A percentile compares a stretch with the other conserved stretches of the same genome.
phyloP scores from a whole-genome alignment of 176 grass and related monocot species.

The Lolium rigidum region DNA sequence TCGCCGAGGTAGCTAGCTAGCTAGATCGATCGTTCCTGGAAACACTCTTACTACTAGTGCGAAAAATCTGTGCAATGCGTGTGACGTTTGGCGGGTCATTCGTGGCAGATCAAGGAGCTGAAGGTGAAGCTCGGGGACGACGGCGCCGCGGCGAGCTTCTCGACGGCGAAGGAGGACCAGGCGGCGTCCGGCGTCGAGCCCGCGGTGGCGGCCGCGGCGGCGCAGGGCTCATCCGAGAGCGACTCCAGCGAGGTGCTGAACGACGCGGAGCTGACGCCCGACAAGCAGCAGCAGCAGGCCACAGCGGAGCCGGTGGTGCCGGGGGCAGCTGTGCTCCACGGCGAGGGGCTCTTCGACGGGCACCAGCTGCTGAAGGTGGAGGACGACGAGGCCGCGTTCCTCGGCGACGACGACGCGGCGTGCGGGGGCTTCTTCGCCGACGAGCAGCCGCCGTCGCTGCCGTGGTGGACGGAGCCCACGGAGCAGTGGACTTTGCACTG shows the following conservation, averaged over 20 bases:
- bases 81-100: conserved; percentile 2
- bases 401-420: conserved; percentile 58
- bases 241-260: conserved; percentile 75
- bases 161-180: conserved; percentile 71
- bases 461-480: conserved; percentile 69
- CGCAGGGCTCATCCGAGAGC: conserved; percentile 66
- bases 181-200: conserved; percentile 42
- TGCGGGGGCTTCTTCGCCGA: conserved; percentile 71
- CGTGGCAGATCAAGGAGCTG: conserved; percentile 66
- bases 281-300: conserved; percentile 16
- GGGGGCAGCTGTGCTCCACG: neutral
- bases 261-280: conserved; percentile 37
- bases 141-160: conserved; percentile 50
- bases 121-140: conserved; percentile 66
- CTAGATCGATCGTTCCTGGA: neutral
- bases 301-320: neutral
- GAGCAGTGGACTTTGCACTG: conserved; percentile 45
- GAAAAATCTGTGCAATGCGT: no score
- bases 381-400: conserved; percentile 68
- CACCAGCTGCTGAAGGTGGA: conserved; percentile 58
- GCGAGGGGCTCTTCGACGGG: conserved; percentile 42
- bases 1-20: conserved; percentile 59
- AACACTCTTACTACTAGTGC: neutral
- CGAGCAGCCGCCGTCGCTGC: conserved; percentile 55
- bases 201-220: neutral